Evolutionary conservation across 495 filamentous ascomycete species (phyloP).

Genomic region (Aspergillus asperescens): DNA sequence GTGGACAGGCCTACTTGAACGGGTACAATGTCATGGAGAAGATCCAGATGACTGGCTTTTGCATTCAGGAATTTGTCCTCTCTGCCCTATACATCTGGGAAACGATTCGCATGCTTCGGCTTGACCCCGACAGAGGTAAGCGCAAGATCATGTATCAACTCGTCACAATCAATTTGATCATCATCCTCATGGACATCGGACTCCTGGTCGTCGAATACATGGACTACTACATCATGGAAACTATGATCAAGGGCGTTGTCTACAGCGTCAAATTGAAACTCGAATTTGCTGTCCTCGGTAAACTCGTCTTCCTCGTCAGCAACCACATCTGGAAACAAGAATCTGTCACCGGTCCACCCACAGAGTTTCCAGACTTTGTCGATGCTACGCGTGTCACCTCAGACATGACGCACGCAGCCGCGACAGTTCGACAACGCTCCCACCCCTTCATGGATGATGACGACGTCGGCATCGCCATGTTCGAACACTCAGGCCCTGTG

Average conservation of each 20-base stretch:
- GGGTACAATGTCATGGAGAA: constrained; percentile 57
- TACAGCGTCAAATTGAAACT: constrained; percentile 65
- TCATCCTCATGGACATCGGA: constrained; percentile 51
- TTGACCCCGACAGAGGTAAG: constrained; percentile 39
- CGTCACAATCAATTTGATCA: constrained; percentile 52
- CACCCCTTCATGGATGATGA: constrained; percentile 37
- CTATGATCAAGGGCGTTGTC: constrained; percentile 53
- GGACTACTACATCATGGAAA: constrained; percentile 53
- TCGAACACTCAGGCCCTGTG: constrained; percentile 29
- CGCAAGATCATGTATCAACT: constrained; percentile 55
- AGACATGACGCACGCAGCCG: constrained; percentile 38
- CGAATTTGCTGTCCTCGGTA: constrained; percentile 57
- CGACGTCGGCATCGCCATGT: constrained; percentile 43
- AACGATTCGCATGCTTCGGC: constrained; percentile 44
- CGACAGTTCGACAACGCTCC: constrained; percentile 17
- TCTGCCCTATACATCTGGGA: constrained; percentile 57
- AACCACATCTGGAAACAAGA: constrained; percentile 40
- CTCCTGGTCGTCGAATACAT: constrained; percentile 54
- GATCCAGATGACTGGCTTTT: constrained; percentile 60
- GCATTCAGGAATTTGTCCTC: constrained; percentile 56
- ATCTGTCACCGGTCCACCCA: constrained; percentile 18
- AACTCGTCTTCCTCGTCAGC: constrained; percentile 40
- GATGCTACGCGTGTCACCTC: constrained; percentile 41
- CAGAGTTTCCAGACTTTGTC: constrained; percentile 41
- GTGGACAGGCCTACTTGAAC: constrained; percentile 23